Conservation (phyloP, 2,329 filamentous ascomycete genomes). For the Colletotrichum navitas region DNA sequence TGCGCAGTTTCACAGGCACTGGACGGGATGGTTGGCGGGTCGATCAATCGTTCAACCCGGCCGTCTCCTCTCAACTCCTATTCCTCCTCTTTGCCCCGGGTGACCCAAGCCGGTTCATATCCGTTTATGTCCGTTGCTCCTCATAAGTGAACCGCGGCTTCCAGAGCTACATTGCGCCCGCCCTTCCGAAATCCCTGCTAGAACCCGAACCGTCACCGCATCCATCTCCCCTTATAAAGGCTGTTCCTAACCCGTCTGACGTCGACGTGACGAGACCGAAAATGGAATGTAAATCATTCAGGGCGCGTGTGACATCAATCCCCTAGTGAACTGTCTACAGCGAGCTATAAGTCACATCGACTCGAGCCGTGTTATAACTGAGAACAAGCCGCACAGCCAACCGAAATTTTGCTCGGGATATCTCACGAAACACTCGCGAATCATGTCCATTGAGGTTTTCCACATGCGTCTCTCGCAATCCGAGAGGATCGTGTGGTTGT, state of each 20-base stretch:
- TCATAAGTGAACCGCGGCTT: not conserved
- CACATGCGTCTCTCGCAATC: conserved; percentile 43
- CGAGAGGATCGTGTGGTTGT: conserved; percentile 43
- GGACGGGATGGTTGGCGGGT: not conserved
- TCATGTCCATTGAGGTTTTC: conserved; percentile 43
- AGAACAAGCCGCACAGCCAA: not conserved
- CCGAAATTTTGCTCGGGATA: too few relatives aligned
- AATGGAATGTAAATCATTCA: not conserved
- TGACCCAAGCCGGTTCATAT: conserved; percentile 24
- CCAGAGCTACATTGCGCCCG: conserved; percentile 15
- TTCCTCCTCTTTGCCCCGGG: not conserved
- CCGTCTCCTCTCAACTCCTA: not conserved
- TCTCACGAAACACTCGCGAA: not conserved
- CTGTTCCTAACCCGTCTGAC: conserved; percentile 27
- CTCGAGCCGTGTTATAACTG: not conserved
- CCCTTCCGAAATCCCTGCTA: conserved; percentile 13
- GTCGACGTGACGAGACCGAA: conserved; percentile 29
- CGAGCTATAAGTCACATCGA: conserved; percentile 5
- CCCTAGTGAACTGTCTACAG: not conserved
- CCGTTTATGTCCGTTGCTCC: conserved; percentile 21
- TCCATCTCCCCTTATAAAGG: not conserved
- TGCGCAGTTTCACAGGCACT: not conserved
- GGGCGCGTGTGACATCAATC: not conserved
- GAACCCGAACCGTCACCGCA: not conserved
- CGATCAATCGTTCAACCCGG: conserved; percentile 23